These are phyloP conservation scores for Talaromyces verruculosus DNA, from an alignment of 2,329 filamentous ascomycete genomes.

Conservation along the genomic window DNA sequence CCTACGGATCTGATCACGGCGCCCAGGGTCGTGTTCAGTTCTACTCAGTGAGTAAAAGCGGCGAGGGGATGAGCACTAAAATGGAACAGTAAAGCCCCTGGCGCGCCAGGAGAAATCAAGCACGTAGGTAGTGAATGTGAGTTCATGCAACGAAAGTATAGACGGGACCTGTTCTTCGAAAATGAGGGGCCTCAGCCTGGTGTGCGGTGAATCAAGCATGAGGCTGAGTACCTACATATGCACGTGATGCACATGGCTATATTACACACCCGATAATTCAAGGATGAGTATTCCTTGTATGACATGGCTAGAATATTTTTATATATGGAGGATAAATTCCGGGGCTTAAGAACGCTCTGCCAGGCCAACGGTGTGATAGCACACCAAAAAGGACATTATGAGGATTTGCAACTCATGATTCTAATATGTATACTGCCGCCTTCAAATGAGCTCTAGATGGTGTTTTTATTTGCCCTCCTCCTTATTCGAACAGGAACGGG, in stretches of 20 bases:
- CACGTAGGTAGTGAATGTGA: not conserved
- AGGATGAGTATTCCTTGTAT: not conserved
- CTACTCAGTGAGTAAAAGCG: no score
- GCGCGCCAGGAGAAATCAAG: no score
- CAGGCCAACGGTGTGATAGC: not conserved
- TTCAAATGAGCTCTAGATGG: not conserved
- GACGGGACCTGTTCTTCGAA: not conserved
- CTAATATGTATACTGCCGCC: not conserved
- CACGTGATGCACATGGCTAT: not conserved
- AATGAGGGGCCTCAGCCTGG: slow-evolving; percentile 3
- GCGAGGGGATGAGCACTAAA: no score
- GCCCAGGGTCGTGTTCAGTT: no score
- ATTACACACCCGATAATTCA: not conserved
- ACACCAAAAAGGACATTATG: not conserved
- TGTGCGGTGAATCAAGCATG: not conserved
- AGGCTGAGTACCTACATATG: not conserved
- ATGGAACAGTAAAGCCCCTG: no score
- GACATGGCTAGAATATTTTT: not conserved
- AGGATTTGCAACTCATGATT: not conserved
- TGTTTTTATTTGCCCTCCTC: not conserved
- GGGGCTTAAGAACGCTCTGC: not conserved
- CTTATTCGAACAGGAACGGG: not conserved
- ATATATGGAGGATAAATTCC: not conserved
- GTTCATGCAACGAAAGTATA: not conserved
- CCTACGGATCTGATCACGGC: no score